These are phyloP conservation scores for Picochlorum sp. DNA, from an alignment of 139 green algal species.

Conservation along the genomic window DNA sequence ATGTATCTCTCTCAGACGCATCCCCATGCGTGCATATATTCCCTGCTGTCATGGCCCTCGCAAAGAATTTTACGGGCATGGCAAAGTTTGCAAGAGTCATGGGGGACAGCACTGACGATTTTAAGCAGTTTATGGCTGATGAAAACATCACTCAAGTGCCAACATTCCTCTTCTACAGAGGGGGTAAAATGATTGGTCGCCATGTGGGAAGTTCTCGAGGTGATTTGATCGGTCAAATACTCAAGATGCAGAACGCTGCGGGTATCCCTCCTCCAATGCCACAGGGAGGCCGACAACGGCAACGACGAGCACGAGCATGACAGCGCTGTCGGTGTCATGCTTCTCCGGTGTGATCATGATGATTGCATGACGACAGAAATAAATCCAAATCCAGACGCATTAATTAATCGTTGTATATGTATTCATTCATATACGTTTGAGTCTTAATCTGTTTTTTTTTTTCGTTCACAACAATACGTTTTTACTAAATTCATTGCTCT, in stretches of 20 bases:
- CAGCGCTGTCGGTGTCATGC: too few relatives aligned
- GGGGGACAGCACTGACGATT: constrained; percentile 38
- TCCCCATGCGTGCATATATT: constrained; percentile 55
- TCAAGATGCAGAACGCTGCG: constrained; percentile 40
- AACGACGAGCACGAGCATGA: not conserved
- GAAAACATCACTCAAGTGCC: constrained; percentile 44
- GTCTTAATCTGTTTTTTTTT: not conserved
- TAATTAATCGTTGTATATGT: not conserved
- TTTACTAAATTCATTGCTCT: not conserved
- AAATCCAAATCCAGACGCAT: too few relatives aligned
- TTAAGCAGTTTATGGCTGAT: constrained; percentile 28
- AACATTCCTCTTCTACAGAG: constrained; percentile 80
- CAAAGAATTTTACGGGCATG: constrained; percentile 50
- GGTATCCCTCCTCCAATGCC: constrained; percentile 32
- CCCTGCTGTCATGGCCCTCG: constrained; percentile 69
- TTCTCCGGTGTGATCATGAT: too few relatives aligned
- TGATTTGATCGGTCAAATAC: constrained; percentile 78
- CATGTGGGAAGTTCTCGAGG: constrained; percentile 68
- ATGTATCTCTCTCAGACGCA: constrained; percentile 29
- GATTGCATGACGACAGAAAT: too few relatives aligned
- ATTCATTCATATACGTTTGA: not conserved
- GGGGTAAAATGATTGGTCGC: constrained; percentile 46
- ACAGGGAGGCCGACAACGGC: not conserved
- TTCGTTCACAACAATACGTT: not conserved
- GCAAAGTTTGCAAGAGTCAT: constrained; percentile 51